phyloP scores from a whole-genome alignment of 176 grass and related monocot species.

The Juncus inflexus region DNA sequence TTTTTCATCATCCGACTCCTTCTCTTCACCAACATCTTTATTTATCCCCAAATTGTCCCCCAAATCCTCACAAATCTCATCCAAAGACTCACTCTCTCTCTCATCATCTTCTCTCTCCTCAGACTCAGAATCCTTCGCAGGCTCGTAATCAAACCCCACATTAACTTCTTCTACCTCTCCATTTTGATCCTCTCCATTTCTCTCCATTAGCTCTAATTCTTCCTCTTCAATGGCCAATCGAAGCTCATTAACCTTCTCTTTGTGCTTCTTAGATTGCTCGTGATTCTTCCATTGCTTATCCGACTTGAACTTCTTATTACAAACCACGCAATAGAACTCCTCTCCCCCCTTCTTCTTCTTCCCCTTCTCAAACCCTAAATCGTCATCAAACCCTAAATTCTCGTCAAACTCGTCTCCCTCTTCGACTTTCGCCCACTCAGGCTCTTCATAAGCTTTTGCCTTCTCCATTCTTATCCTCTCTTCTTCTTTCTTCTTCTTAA shows the following conservation, averaged over 20 bases:
- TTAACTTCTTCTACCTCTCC: slow-evolving; percentile 38
- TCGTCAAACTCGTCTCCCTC: slow-evolving; percentile 37
- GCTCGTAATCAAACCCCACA: slow-evolving; percentile 73
- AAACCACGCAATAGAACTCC: slow-evolving; percentile 80
- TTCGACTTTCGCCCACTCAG: slow-evolving; percentile 67
- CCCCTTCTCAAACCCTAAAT: slow-evolving; percentile 46
- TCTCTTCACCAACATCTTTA: slow-evolving; percentile 35
- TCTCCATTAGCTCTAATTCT: slow-evolving; percentile 53
- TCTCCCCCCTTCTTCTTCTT: slow-evolving; percentile 50
- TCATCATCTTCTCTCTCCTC: slow-evolving; percentile 51
- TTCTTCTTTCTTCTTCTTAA: slow-evolving; percentile 61
- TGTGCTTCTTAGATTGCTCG: slow-evolving; percentile 95
- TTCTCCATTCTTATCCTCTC: slow-evolving; percentile 76
- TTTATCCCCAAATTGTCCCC: slow-evolving; percentile 36
- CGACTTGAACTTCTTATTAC: slow-evolving; percentile 97
- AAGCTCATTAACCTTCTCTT: slow-evolving; percentile 74
- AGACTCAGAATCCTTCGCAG: slow-evolving; percentile 49
- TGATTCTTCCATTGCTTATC: slow-evolving; percentile 99
- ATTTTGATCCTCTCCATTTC: slow-evolving; percentile 31
- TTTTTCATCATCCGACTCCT: slow-evolving; percentile 43
- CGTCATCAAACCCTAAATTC: slow-evolving; percentile 40
- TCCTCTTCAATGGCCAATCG: slow-evolving; percentile 63
- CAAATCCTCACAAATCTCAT: slow-evolving; percentile 60
- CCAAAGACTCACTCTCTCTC: slow-evolving; percentile 2
- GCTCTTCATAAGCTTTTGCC: slow-evolving; percentile 64